These are phyloP conservation scores for Pleurotus eryngii DNA, from an alignment of 768 basidiomycete genomes.

Conservation along the genomic window DNA sequence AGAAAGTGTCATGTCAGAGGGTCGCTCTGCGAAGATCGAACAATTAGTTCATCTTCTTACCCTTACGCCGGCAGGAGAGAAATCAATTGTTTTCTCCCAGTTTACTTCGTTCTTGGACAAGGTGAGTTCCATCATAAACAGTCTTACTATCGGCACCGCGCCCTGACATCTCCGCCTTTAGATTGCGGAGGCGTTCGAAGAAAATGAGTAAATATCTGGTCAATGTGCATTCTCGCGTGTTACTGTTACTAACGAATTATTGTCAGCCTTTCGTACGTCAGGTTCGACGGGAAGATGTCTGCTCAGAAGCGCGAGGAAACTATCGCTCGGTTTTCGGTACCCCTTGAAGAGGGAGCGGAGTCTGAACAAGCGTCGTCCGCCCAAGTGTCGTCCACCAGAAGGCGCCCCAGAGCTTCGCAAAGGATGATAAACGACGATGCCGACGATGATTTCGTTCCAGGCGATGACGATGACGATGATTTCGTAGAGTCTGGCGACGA, in stretches of 20 bases:
- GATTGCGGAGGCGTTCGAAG: constrained; percentile 69
- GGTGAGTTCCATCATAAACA: constrained; percentile 30
- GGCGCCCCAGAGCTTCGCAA: background rate
- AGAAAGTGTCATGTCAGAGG: constrained; percentile 36
- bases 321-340: constrained; percentile 70
- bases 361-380: background rate
- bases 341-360: constrained; percentile 35
- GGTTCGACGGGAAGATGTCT: constrained; percentile 88
- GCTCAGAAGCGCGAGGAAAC: constrained; percentile 75
- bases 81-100: constrained; percentile 87
- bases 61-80: constrained; percentile 65
- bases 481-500: constrained; percentile 30
- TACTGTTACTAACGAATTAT: background rate
- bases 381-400: background rate
- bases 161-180: constrained; percentile 20
- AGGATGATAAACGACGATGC: background rate
- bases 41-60: constrained; percentile 72
- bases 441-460: constrained; percentile 23
- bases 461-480: constrained; percentile 26
- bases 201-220: constrained; percentile 45
- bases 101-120: constrained; percentile 85
- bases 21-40: constrained; percentile 83
- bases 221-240: constrained; percentile 12
- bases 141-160: too few species aligned
- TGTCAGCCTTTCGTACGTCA: constrained; percentile 66